A percentile compares a stretch with the other conserved stretches of the same genome.
Conservation (phyloP, 2,329 filamentous ascomycete genomes). For the Trichoderma guizhouense region DNA sequence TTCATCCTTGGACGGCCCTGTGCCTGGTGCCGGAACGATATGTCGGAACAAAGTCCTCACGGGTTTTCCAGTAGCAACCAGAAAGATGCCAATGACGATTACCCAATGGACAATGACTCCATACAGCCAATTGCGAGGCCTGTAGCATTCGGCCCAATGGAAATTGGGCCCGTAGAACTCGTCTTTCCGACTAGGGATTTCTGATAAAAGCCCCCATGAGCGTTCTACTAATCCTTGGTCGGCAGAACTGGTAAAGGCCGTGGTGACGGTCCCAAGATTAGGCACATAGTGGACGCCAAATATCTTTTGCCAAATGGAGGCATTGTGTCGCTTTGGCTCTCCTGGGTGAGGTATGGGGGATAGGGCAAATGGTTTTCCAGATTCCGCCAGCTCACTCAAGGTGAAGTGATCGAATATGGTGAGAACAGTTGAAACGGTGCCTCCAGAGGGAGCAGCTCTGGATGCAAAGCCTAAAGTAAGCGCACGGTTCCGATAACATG, state of each 20-base stretch:
- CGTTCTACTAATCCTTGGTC: constrained; percentile 57
- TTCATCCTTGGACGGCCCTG: constrained; percentile 51
- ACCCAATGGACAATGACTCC: constrained; percentile 51
- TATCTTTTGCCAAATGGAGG: constrained; percentile 41
- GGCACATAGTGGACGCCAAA: constrained; percentile 49
- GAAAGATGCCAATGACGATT: constrained; percentile 43
- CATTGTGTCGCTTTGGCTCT: constrained; percentile 26
- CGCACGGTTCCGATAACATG: background rate
- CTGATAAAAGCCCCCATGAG: constrained; percentile 59
- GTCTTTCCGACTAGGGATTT: constrained; percentile 40
- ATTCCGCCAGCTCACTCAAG: constrained; percentile 44
- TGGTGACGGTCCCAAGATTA: constrained; percentile 54
- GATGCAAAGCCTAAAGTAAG: background rate
- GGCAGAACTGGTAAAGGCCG: constrained; percentile 46
- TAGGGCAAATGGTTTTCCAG: constrained; percentile 51
- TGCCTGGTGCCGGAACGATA: constrained; percentile 51
- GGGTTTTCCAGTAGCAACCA: constrained; percentile 45
- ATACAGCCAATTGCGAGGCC: constrained; percentile 46
- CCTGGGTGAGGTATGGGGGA: constrained; percentile 52
- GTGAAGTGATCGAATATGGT: constrained; percentile 53
- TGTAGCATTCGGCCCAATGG: constrained; percentile 53
- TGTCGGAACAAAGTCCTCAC: constrained; percentile 44
- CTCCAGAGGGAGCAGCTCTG: constrained; percentile 53
- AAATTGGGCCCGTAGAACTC: constrained; percentile 61
- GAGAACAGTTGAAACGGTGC: constrained; percentile 66